Base-by-base conservation (phyloP, 106 monocot genomes). In the Acorus calamus region DNA sequence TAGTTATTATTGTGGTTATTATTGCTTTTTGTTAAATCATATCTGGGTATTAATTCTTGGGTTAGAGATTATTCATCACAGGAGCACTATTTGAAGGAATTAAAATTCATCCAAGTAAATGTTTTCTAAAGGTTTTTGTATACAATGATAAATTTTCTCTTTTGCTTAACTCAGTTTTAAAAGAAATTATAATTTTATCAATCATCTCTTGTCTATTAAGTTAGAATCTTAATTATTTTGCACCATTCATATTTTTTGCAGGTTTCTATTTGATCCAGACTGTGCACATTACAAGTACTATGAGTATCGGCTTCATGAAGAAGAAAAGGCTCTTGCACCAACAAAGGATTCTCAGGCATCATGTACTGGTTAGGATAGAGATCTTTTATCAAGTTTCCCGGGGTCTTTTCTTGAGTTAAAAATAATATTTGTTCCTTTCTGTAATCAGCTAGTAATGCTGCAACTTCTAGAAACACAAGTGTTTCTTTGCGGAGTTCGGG, bases 241-340 rank as follows among this genome's bases (percentile, higher is more conserved):
- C 50, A 3, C 49, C 50, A 3, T 4, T 63, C 5, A 49, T 63
- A 11, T 59, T 42, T 5, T 66, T 72, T 69, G 42, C 80, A 98
- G 96, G 81, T 98, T 98, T 80, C 73, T 98, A n/a, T 98, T 91
- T 69, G 87, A 98, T 66, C 43, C 69, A 49, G 77, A 65, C 63
- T 92, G 87, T 73, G 52, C 85, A 50, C 83, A 91, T 60, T 98
- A 98, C 64, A 88, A 91, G 65, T 98, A 98, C 60, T 98, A 98
- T 56, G 83, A 88, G 52, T 68, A 79, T 70, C 67, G 76, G 44
- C 84, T 91, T 70, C 66, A 69, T 62, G 81, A 88, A 74, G 96
- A 98, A 63, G 85, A 85, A 74, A 87, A 71, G 65, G 49, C 54
- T 52, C 82, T 91, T 58, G 71, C 66, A 54, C 82, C 85, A 52